A percentile compares a stretch with the other conserved stretches of the same genome.
These are phyloP conservation scores for Coelastrella sp. DNA, from an alignment of 139 green algal genomes.

Conservation along the genomic window DNA sequence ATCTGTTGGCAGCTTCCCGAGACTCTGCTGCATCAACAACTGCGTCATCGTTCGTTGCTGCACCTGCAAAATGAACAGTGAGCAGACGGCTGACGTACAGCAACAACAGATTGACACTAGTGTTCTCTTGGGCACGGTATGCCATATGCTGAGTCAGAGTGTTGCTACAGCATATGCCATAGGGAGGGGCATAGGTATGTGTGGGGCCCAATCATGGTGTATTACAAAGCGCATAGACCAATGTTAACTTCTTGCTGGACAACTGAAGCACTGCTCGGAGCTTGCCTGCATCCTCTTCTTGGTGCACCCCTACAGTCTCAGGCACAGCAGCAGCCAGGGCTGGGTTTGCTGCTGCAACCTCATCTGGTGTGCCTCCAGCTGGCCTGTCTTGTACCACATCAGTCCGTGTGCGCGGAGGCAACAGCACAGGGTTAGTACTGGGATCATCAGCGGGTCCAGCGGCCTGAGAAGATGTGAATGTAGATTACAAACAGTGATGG, in stretches of 20 bases:
- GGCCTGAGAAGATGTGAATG: neutral
- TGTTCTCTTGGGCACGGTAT: too few species aligned
- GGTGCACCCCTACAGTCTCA: neutral
- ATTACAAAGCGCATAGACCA: neutral
- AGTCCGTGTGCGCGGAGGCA: slow-evolving; percentile 22
- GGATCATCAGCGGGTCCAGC: neutral
- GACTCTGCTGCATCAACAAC: neutral
- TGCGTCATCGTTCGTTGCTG: neutral
- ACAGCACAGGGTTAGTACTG: slow-evolving; percentile 13
- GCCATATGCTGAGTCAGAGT: neutral
- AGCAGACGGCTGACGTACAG: neutral
- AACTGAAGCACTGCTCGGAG: too few species aligned
- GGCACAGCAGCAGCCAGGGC: slow-evolving; percentile 28
- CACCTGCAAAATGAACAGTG: neutral
- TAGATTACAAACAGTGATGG: too few species aligned
- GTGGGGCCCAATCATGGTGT: too few species aligned
- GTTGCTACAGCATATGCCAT: too few species aligned
- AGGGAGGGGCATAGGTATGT: too few species aligned
- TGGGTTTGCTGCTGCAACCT: slow-evolving; percentile 36
- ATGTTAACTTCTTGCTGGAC: too few species aligned
- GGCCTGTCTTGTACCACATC: slow-evolving; percentile 26
- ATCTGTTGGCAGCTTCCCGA: neutral
- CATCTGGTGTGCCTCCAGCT: slow-evolving; percentile 22
- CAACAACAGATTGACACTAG: too few species aligned
- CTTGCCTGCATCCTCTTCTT: neutral